Evolutionary conservation across 106 monocot genomes (phyloP).

Genomic region (Acanthochlamys bracteata): DNA sequence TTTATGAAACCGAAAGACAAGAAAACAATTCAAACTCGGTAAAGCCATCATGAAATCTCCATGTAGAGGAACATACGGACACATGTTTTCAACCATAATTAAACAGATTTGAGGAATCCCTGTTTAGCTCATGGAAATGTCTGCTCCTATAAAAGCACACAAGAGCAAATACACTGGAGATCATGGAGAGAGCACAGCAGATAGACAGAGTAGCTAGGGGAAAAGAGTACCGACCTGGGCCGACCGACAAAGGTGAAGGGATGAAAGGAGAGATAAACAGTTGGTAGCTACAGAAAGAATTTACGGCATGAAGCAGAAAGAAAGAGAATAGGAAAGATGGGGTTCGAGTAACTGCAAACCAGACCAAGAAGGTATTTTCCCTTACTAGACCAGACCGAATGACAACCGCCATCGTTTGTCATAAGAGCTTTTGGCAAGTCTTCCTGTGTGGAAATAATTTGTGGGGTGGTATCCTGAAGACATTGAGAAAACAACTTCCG

Average conservation of each 20-base stretch:
- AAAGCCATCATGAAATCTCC: background rate
- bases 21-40: background rate
- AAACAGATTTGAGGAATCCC: background rate
- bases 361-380: background rate
- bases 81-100: background rate
- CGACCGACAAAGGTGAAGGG: constrained; percentile 4
- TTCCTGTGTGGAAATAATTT: background rate
- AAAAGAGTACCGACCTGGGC: background rate
- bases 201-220: too few species aligned
- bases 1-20: background rate
- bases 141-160: background rate
- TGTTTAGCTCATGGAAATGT: background rate
- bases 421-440: background rate
- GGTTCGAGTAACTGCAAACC: background rate
- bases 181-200: background rate
- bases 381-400: background rate
- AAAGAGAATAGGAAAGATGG: background rate
- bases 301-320: background rate
- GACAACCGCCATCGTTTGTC: constrained; percentile 1
- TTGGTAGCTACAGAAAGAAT: background rate
- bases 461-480: too few species aligned
- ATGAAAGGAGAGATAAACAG: background rate
- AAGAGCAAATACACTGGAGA: background rate
- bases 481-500: too few species aligned
- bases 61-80: background rate